Evolutionary conservation across 495 filamentous ascomycete species (phyloP).

Genomic region (Podospora pseudopauciseta): DNA sequence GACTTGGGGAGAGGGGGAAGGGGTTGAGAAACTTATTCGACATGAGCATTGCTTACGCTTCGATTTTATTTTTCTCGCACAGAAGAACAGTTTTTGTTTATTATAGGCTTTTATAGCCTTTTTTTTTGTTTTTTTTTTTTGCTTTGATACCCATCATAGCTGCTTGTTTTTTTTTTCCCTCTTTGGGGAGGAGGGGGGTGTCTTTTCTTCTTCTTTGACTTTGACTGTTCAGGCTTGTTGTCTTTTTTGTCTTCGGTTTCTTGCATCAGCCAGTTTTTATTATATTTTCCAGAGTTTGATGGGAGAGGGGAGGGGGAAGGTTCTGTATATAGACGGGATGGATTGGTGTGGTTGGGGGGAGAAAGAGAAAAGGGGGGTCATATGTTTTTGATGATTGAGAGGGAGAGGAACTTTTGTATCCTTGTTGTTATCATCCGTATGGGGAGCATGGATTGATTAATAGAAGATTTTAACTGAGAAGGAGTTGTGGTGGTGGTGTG

Average conservation of each 20-base stretch:
- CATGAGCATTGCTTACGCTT: conserved; percentile 1
- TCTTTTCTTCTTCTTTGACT: background rate
- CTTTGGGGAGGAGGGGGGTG: background rate
- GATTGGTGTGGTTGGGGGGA: background rate
- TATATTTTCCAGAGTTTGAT: background rate
- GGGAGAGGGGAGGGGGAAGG: no score
- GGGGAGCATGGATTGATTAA: background rate
- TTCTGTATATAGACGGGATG: background rate
- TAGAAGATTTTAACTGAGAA: background rate
- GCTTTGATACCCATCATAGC: conserved; percentile 34
- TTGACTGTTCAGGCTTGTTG: background rate
- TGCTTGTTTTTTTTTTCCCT: conserved; percentile 4
- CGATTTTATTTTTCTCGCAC: background rate
- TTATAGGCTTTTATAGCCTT: background rate
- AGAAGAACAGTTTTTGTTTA: conserved; percentile 5
- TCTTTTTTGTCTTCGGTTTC: background rate
- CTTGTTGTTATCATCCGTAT: background rate
- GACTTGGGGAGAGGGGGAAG: no score
- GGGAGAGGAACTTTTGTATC: background rate
- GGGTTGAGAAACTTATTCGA: background rate
- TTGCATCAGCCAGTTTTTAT: background rate
- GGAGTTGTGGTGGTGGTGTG: background rate
- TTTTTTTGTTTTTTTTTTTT: background rate
- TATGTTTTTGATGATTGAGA: background rate
- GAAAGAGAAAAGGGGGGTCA: background rate